Evolutionary conservation across 176 grass and related monocot species (phyloP).

Genomic region (Elaeis guineensis): DNA sequence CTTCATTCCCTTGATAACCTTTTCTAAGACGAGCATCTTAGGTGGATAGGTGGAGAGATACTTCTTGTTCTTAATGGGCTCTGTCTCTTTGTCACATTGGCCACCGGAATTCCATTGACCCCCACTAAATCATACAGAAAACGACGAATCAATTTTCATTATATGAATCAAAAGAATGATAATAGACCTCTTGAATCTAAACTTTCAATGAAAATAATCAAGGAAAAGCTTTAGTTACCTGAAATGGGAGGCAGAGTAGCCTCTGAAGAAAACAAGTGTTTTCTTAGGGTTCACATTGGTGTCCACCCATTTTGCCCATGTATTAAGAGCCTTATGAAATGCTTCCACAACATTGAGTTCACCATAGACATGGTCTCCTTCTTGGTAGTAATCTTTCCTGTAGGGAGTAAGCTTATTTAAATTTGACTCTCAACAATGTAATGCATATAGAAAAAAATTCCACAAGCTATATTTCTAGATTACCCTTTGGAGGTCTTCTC

Average conservation of each 20-base stretch:
- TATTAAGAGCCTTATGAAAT: constrained; percentile 61
- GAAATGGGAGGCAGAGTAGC: constrained; percentile 86
- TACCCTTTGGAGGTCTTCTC: constrained; percentile 90
- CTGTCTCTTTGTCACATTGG: constrained; percentile 74
- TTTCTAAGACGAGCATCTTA: constrained; percentile 59
- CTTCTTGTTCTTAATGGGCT: constrained; percentile 58
- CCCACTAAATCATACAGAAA: constrained; percentile 32
- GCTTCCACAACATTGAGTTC: constrained; percentile 67
- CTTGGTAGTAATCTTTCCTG: constrained; percentile 92
- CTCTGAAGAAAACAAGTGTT: constrained; percentile 72
- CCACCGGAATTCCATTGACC: constrained; percentile 98
- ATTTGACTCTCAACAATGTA: too few species aligned
- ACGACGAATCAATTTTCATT: too few species aligned
- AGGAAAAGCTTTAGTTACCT: constrained; percentile 25
- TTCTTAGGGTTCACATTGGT: constrained; percentile 47
- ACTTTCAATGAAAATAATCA: too few species aligned
- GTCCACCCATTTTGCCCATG: constrained; percentile 84
- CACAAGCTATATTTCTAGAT: not conserved
- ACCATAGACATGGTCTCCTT: constrained; percentile 53
- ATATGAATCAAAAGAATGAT: too few species aligned
- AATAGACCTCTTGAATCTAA: too few species aligned
- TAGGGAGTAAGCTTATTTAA: too few species aligned
- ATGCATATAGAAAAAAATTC: too few species aligned
- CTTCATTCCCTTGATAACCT: constrained; percentile 68
- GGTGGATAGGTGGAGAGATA: constrained; percentile 52